Evolutionary conservation across 2,329 filamentous ascomycete species (phyloP), one percentile per base, ranked within the genome.

Genomic region (Achaetomium macrosporum): DNA sequence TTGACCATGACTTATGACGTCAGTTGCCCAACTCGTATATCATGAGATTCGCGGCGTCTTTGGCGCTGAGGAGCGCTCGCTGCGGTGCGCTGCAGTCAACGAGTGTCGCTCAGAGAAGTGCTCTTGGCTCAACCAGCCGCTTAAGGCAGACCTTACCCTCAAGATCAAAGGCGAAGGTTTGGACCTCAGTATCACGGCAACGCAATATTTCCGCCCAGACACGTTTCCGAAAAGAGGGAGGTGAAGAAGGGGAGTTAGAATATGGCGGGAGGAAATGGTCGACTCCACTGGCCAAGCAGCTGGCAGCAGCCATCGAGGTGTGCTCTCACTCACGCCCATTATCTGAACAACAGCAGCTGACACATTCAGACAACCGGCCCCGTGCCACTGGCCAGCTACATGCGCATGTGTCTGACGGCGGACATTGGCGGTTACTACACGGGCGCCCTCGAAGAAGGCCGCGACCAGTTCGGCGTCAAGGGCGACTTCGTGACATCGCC

Each of bases 401-500:
- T 99, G 93, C 91, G 93, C 67, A 95, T 97, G 85, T 96, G 92
- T 68, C 81, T 99, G 58, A 99, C 93, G 1, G 88, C 88, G 11
- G 88, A 93, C 56, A 73, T 90, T 37, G 90, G 90, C 54, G 93
- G 93, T 50, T 99, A 99, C 73, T 99, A 99, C 71, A 97, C 90
- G 0, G 82, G 85, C 5, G 81, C 83, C 20, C 78, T 85, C 41
- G 77, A 78, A 50, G 72, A 82, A 55, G 84, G 79, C 17, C 81
- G 84, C 43, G 91, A 96, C 65, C 91, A 92, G 58, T 99, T 99
- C 63, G 93, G 93, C n/a, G 75, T 81, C 51, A 88, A 89, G 65
- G 93, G 93, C 25, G 93, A 99, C 70, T 99, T 99, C 66, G 86
- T 97, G 47, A 99, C 93, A 0, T 96, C 91, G 0, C 93, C 93